A percentile compares a stretch with the other conserved stretches of the same genome.
Evolutionary conservation across 108 stramenopile genomes (phyloP).

Genomic region (Aurantiochytrium sp.): DNA sequence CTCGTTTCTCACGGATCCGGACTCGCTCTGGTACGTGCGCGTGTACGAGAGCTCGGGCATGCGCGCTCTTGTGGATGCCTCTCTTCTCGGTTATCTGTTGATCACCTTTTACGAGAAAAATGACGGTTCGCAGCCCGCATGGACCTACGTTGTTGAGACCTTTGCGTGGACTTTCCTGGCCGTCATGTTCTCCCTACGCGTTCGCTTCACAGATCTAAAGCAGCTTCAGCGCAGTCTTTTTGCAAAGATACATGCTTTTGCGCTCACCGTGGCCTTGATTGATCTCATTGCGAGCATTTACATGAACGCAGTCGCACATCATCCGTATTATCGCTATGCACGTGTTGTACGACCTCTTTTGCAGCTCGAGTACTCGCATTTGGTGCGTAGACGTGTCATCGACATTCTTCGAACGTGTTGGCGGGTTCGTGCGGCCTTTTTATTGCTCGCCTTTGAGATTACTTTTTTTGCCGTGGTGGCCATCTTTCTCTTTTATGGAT

Average conservation of each 20-base stretch:
- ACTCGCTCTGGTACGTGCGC: background rate
- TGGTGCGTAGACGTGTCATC: background rate
- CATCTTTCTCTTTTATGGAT: background rate
- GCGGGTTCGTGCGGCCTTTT: background rate
- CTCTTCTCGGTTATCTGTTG: background rate
- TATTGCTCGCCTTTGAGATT: background rate
- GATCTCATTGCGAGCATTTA: background rate
- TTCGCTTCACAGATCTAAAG: background rate
- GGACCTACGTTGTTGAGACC: background rate
- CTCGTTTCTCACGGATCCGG: background rate
- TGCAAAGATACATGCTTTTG: background rate
- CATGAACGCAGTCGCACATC: background rate
- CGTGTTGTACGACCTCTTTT: background rate
- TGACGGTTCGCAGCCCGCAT: background rate
- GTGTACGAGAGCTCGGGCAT: background rate
- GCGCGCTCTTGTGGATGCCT: background rate
- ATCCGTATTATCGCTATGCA: background rate
- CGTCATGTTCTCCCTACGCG: background rate
- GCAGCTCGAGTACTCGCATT: background rate
- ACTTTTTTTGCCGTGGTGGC: background rate
- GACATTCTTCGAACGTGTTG: background rate
- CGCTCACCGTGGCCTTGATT: background rate
- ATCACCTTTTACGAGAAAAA: background rate
- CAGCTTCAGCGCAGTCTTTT: background rate
- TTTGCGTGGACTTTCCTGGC: background rate